Conservation (phyloP, 1,139 yeast genomes). For the Zygoascus hellenicus region DNA sequence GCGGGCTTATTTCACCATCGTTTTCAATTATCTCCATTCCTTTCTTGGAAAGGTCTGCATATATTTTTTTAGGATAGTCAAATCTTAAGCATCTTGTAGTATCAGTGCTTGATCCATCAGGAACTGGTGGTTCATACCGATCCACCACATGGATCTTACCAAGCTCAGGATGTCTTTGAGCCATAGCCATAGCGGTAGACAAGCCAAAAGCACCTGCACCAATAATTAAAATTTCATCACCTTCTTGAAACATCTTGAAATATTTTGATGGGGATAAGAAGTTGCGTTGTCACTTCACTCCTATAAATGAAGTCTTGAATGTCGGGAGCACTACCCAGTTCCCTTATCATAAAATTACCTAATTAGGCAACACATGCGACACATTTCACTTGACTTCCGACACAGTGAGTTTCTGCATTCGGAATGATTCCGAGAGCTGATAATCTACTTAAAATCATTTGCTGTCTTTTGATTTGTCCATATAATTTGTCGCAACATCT, state of each 20-base stretch:
- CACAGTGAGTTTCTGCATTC: too few relatives aligned
- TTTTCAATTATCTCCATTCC: conserved; percentile 10
- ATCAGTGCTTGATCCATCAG: conserved; percentile 13
- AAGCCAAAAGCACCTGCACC: conserved; percentile 45
- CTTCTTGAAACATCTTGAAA: neutral
- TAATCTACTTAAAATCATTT: too few relatives aligned
- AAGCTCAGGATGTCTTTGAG: conserved; percentile 13
- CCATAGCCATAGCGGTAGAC: conserved; percentile 38
- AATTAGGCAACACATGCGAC: conserved; percentile 1
- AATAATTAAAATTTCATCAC: conserved; percentile 29
- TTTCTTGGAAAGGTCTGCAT: conserved; percentile 9
- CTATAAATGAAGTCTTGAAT: neutral
- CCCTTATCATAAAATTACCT: conserved; percentile 1
- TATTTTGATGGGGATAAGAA: neutral
- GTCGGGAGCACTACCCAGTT: neutral
- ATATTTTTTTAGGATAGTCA: conserved; percentile 9
- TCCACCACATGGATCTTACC: conserved; percentile 9
- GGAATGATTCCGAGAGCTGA: too few relatives aligned
- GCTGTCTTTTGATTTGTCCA: too few relatives aligned
- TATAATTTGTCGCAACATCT: too few relatives aligned
- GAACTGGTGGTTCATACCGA: conserved; percentile 13
- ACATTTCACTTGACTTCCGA: neutral
- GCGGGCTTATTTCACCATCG: conserved; percentile 8
- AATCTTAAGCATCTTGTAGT: conserved; percentile 12
- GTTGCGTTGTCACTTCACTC: neutral